Evolutionary conservation across 768 basidiomycete species (phyloP).

Genomic region (Tricholoma bakamatsutake): DNA sequence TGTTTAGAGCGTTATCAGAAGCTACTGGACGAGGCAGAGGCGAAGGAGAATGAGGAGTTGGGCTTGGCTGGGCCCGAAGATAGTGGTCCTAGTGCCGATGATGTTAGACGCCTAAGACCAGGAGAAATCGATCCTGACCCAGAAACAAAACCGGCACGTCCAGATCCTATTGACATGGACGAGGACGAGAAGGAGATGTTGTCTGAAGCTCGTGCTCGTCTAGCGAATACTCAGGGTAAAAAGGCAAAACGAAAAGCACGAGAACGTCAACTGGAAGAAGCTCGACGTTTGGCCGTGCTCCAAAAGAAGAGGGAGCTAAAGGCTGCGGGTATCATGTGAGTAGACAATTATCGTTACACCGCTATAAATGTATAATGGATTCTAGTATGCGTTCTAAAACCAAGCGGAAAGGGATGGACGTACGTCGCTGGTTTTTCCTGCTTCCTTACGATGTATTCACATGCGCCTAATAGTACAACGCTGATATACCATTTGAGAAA

Average conservation of each 20-base stretch:
- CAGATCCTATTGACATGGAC: slow-evolving; percentile 99
- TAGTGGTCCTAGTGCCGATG: slow-evolving; percentile 84
- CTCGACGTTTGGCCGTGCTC: slow-evolving; percentile 85
- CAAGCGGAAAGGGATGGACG: slow-evolving; percentile 98
- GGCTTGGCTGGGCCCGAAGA: slow-evolving; percentile 87
- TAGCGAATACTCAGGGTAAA: slow-evolving; percentile 99
- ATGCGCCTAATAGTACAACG: slow-evolving; percentile 69
- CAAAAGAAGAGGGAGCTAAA: slow-evolving; percentile 98
- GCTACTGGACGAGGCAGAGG: slow-evolving; percentile 93
- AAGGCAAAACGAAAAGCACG: slow-evolving; percentile 99
- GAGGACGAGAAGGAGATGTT: slow-evolving; percentile 99
- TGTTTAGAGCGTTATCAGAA: slow-evolving; percentile 99
- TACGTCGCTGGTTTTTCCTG: slow-evolving; percentile 31
- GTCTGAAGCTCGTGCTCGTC: slow-evolving; percentile 94
- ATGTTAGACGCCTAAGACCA: slow-evolving; percentile 81
- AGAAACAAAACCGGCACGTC: slow-evolving; percentile 95
- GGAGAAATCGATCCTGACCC: slow-evolving; percentile 99
- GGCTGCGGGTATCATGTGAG: slow-evolving; percentile 94
- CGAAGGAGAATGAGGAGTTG: slow-evolving; percentile 92
- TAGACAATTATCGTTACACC: slow-evolving; percentile 10
- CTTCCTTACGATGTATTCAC: slow-evolving; percentile 6
- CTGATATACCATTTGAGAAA: slow-evolving; percentile 98
- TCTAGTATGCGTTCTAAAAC: slow-evolving; percentile 85
- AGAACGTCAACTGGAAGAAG: slow-evolving; percentile 96
- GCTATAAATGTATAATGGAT: background rate